Base-by-base conservation (phyloP, 2,329 filamentous ascomycete species). In the Elsinoe batatas region DNA sequence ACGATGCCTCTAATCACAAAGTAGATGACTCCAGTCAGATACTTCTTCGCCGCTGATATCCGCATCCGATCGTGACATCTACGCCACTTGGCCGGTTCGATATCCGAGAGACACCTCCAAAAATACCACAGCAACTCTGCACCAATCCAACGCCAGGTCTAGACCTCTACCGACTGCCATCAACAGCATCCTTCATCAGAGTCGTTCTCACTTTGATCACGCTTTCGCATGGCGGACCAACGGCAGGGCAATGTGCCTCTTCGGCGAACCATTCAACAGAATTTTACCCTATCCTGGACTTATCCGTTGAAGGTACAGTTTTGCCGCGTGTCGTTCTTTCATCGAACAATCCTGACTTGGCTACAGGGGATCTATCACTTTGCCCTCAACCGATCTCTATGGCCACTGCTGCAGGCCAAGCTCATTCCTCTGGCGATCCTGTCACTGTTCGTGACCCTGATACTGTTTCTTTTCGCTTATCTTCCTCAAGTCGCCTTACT, bases 401-500 rank as follows among this genome's bases (percentile, higher is more conserved):
- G 86, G 71, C 90, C 91, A 20, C 79, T 96, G 1, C 85, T 95
- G 61, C 76, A 81, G 57, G 77, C 86, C 20, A 83, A 91, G 13
- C 75, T 98, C 2, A 71, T 97, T 0, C 91, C 91, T 0, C 78
- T 95, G 26, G 80, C 87, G 2, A 74, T 96, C 12, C 84, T 96
- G 11, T 95, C 91, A 0, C 74, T 85, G 12, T 81, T 93, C 55
- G 86, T 96, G 12, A 88, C 95, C 59, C 74, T 84, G n/a, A 76
- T 94, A 17, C 81, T 97, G 17, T 97, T 97, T 70, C 76, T 88
- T 11, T 94, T 93, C 70, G 78, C 88, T 0, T 97, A 95, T 63
- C 72, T 96, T 2, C 91, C 91, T 0, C 88, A 97, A 67, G 89
- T 89, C 56, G 87, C 88, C 1, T 88, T 98, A 64, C 79, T 98